Conservation (phyloP, 495 filamentous ascomycete species). For the Trichocladium uniseriatum region DNA sequence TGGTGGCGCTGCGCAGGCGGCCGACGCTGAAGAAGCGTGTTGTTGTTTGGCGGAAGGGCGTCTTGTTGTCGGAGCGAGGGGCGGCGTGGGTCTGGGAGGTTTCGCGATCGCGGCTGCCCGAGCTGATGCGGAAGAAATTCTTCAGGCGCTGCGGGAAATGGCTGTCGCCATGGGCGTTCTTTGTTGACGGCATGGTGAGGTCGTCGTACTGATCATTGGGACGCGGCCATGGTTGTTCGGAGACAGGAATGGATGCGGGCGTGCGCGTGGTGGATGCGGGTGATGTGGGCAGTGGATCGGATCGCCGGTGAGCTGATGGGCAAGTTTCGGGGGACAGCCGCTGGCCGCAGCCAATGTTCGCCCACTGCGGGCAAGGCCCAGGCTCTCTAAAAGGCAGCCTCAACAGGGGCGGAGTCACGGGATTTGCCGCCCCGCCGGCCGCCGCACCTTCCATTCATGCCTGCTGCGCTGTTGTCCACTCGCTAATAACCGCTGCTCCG, state of each 20-base stretch:
- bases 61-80: slow-evolving; percentile 15
- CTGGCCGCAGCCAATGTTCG: neutral
- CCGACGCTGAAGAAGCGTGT: slow-evolving; percentile 74
- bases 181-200: slow-evolving; percentile 31
- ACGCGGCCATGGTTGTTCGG: slow-evolving; percentile 22
- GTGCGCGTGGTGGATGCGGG: neutral
- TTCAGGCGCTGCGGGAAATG: slow-evolving; percentile 84
- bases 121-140: slow-evolving; percentile 96
- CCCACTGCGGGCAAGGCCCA: neutral
- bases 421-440: neutral
- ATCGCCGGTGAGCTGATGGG: neutral
- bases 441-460: neutral
- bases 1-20: slow-evolving; percentile 72
- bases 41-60: slow-evolving; percentile 68
- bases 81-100: slow-evolving; percentile 18
- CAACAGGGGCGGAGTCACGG: slow-evolving; percentile 8
- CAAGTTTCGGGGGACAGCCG: neutral
- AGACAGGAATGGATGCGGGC: slow-evolving; percentile 5
- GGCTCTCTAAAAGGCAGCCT: neutral
- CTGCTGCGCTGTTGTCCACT: too few relatives aligned
- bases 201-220: slow-evolving; percentile 20
- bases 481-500: too few relatives aligned
- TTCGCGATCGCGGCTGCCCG: slow-evolving; percentile 33
- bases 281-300: neutral
- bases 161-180: slow-evolving; percentile 36